Conservation (phyloP, 371 early-diverging fungal genomes). For the Enterospora canceri region DNA sequence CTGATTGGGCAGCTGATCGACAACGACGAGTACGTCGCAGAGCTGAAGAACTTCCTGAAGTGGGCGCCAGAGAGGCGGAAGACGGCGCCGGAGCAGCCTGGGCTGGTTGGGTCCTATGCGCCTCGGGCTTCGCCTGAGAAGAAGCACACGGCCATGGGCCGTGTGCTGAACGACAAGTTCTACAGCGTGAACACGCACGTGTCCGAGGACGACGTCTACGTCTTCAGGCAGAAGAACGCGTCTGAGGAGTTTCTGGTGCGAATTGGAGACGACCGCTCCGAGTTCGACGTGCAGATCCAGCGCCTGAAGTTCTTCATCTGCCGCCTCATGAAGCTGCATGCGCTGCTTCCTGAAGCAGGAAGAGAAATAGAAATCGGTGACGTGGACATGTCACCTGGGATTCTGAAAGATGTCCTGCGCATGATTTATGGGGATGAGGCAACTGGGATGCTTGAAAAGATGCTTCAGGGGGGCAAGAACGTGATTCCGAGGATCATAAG, state of each 20-base stretch:
- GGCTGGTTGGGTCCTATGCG: conserved; percentile 49
- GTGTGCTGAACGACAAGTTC: conserved; percentile 83
- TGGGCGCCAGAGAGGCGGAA: conserved; percentile 61
- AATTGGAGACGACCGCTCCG: conserved; percentile 91
- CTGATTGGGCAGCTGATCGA: conserved; percentile 67
- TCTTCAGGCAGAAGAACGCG: conserved; percentile 74
- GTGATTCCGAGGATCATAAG: conserved; percentile 83
- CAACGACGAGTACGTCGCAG: conserved; percentile 65
- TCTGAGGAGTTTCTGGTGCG: conserved; percentile 84
- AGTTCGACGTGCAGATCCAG: conserved; percentile 86
- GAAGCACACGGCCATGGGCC: conserved; percentile 68
- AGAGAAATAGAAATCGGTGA: conserved; percentile 69
- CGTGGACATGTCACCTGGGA: conserved; percentile 47
- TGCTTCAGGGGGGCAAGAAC: conserved; percentile 75
- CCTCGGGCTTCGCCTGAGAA: too few relatives aligned
- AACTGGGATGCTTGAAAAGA: conserved; percentile 59
- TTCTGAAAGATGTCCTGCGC: conserved; percentile 65
- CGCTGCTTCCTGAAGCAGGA: conserved; percentile 6
- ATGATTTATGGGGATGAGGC: conserved; percentile 43
- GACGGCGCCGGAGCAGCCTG: conserved; percentile 9
- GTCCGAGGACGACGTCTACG: conserved; percentile 80
- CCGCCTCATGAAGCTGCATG: conserved; percentile 70
- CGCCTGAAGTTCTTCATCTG: conserved; percentile 75
- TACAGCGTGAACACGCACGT: conserved; percentile 81
- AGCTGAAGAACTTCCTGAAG: conserved; percentile 83